Evolutionary conservation across 805 yeast species (phyloP).

Genomic region (Dipodascus albidus): DNA sequence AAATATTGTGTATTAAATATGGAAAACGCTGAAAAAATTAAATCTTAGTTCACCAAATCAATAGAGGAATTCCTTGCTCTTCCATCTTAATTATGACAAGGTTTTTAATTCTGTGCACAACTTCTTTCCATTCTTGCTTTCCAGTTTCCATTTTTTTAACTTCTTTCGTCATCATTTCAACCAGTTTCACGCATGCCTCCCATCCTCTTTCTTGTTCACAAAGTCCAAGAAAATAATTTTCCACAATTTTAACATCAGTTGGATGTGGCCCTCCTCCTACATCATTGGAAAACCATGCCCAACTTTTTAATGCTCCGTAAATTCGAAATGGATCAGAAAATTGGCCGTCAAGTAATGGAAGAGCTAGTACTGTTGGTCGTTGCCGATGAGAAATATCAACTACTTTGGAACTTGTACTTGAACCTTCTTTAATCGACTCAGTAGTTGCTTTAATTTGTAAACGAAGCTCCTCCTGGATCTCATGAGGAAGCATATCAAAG

Average conservation of each 20-base stretch:
- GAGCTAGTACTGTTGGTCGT: background rate
- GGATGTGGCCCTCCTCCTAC: conserved; percentile 35
- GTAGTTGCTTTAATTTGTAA: background rate
- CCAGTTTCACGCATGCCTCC: conserved; percentile 13
- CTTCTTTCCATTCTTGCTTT: background rate
- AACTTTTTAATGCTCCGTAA: conserved; percentile 23
- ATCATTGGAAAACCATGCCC: conserved; percentile 21
- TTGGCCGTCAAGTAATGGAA: background rate
- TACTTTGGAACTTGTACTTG: background rate
- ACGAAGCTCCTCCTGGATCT: conserved; percentile 48
- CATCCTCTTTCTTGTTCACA: conserved; percentile 20
- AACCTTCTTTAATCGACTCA: no score
- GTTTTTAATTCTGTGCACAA: background rate
- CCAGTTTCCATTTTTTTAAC: background rate
- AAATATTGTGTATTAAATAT: no score
- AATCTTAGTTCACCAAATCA: background rate
- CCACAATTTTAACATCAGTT: conserved; percentile 30
- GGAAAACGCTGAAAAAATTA: no score
- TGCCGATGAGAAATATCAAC: background rate
- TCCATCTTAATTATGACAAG: background rate
- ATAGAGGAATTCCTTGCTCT: background rate
- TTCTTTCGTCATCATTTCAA: conserved; percentile 13
- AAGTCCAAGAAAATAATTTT: conserved; percentile 24
- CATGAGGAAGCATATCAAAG: conserved; percentile 51
- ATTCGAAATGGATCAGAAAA: conserved; percentile 23